These are phyloP conservation scores for Takakia lepidozioides DNA, from an alignment of 225 moss, liverwort and hornwort species.

Conservation along the genomic window DNA sequence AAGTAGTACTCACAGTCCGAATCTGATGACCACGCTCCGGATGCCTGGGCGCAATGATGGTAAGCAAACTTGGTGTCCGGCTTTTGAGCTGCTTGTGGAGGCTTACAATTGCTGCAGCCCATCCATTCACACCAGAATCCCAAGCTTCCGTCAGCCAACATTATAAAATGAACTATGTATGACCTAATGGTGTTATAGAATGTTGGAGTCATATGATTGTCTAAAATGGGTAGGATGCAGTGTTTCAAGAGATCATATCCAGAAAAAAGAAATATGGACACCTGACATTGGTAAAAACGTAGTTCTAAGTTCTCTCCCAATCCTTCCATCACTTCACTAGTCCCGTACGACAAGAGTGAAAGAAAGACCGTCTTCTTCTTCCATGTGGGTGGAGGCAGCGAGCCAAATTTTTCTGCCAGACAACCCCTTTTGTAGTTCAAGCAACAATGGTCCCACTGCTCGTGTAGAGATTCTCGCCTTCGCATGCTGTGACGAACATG, in stretches of 20 bases:
- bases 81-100: slow-evolving; percentile 61
- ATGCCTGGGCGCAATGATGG: slow-evolving; percentile 85
- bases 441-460: slow-evolving; percentile 26
- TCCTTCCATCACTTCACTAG: too few relatives aligned
- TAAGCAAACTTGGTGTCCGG: slow-evolving; percentile 60
- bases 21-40: slow-evolving; percentile 61
- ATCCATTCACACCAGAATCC: neutral
- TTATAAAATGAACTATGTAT: too few relatives aligned
- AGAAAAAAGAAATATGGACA: too few relatives aligned
- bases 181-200: too few relatives aligned
- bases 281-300: too few relatives aligned
- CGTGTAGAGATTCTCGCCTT: slow-evolving; percentile 40
- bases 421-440: slow-evolving; percentile 39
- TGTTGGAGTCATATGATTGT: too few relatives aligned
- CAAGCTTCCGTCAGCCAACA: too few relatives aligned
- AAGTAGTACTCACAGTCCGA: slow-evolving; percentile 49
- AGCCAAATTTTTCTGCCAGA: slow-evolving; percentile 67
- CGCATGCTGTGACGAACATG: too few relatives aligned
- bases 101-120: slow-evolving; percentile 45
- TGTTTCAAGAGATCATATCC: too few relatives aligned
- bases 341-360: too few relatives aligned
- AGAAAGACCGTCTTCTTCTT: slow-evolving; percentile 76
- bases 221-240: too few relatives aligned
- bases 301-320: too few relatives aligned
- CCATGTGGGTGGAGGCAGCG: slow-evolving; percentile 86